Evolutionary conservation across 768 basidiomycete species (phyloP), one percentile per base, ranked within the genome.

Genomic region (Phanerochaete carnosa): DNA sequence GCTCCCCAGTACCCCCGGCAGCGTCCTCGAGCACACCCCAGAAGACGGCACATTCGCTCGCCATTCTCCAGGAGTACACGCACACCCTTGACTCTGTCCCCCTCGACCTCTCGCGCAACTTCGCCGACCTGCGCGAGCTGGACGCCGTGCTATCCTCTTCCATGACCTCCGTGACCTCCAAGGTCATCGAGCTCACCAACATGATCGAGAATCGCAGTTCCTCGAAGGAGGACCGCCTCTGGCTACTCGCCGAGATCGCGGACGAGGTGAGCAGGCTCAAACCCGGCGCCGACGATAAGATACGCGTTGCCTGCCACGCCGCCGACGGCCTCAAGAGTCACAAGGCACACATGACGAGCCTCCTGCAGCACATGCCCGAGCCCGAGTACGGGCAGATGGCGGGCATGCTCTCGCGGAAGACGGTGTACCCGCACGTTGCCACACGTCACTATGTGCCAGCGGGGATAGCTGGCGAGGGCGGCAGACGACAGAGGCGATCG

Each of bases 261-360:
- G 95, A 98, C 58, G 96, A 98, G 74, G 95, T 95, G 0, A 79
- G 83, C 50, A 83, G 92, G 47, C 89, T 97, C 75, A 94, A 95
- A 74, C 84, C 94, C 62, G 95, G 96, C 28, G 92, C 92, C 57
- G 96, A 98, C 74, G 97, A 98, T 85, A 98, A 98, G 80, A 96
- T 98, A 74, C 86, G 94, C 69, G 93, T 96, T 62, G 94, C 94
- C 22, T 93, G 89, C 66, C 88, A 87, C 64, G 94, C 94, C 28
- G 92, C 92, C 37, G 95, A 98, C 77, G 89, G 85, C 67, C 86
- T 98, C 74, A 84, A 87, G 68, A 74, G 75, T 9, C 86, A 91
- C 72, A 75, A 80, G 49, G 70, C 70, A 61, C 86, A 92, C 67
- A 83, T 92, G 69, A 78, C 79, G 52, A 75, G 79, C 25, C 81